phyloP scores from a whole-genome alignment of 305 asterid genomes.

The Andrographis paniculata region DNA sequence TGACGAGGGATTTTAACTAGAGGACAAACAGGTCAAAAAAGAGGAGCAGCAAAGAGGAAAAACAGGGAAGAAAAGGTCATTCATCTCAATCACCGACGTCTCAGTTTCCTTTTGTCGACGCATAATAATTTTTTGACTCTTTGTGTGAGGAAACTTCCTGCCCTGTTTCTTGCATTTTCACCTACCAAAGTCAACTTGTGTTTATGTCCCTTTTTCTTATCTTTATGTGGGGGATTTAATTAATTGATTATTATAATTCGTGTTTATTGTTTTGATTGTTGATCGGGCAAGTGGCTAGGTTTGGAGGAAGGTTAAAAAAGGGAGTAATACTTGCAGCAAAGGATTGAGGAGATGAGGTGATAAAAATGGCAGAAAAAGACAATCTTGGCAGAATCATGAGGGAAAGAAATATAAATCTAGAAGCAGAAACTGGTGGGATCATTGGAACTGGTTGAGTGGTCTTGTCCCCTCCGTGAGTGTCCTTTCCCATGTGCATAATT shows the following conservation, averaged over 20 bases:
- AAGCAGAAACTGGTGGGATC: constrained; percentile 29
- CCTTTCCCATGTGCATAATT: constrained; percentile 28
- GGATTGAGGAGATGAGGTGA: neutral
- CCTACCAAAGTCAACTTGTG: neutral
- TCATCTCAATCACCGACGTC: constrained; percentile 24
- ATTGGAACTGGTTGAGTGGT: constrained; percentile 19
- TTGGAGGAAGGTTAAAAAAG: no score
- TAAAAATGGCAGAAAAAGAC: constrained; percentile 9
- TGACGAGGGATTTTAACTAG: no score
- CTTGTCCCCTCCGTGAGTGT: constrained; percentile 20
- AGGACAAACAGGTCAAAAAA: neutral
- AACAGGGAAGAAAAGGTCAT: neutral
- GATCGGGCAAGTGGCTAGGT: neutral
- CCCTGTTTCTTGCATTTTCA: neutral
- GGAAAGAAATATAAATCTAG: constrained; percentile 18
- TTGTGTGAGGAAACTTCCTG: neutral
- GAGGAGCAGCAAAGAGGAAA: neutral
- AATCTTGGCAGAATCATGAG: constrained; percentile 11
- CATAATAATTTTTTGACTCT: constrained; percentile 8
- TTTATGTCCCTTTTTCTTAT: neutral
- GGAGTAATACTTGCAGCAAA: no score
- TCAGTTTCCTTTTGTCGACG: constrained; percentile 9
- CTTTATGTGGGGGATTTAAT: no score
- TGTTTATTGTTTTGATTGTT: neutral
- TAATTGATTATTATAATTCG: no score